Conservation (phyloP, 306 rosid genomes). For the Citrullus colocynthis region DNA sequence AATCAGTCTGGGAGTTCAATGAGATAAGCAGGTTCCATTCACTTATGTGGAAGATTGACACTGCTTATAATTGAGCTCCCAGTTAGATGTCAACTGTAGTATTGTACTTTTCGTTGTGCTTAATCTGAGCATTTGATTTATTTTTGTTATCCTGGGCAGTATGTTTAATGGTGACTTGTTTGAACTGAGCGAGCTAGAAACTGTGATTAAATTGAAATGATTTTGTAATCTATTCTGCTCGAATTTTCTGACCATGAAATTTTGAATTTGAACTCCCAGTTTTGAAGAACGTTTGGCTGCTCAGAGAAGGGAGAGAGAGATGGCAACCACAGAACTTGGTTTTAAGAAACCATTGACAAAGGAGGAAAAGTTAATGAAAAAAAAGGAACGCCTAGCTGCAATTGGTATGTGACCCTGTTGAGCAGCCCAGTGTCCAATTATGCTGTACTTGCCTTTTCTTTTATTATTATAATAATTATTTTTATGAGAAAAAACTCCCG, state of each 20-base stretch:
- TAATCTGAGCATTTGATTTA: background rate
- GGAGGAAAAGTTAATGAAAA: constrained; percentile 76
- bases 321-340: constrained; percentile 60
- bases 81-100: background rate
- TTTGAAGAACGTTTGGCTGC: constrained; percentile 96
- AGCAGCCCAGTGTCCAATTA: background rate
- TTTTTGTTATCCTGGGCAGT: background rate
- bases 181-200: background rate
- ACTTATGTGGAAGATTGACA: background rate
- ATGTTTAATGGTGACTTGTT: background rate
- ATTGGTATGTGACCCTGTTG: constrained; percentile 52
- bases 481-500: background rate
- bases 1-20: background rate
- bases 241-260: constrained; percentile 1
- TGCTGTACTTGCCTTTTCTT: background rate
- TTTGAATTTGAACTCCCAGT: constrained; percentile 25
- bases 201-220: background rate
- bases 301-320: constrained; percentile 81
- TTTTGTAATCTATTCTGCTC: background rate
- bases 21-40: background rate
- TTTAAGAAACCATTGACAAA: constrained; percentile 78
- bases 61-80: background rate
- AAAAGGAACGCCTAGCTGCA: constrained; percentile 95
- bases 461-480: background rate
- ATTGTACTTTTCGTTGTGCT: background rate